Evolutionary conservation across 1,139 yeast genomes (phyloP).

Genomic region (Yarrowia galli): DNA sequence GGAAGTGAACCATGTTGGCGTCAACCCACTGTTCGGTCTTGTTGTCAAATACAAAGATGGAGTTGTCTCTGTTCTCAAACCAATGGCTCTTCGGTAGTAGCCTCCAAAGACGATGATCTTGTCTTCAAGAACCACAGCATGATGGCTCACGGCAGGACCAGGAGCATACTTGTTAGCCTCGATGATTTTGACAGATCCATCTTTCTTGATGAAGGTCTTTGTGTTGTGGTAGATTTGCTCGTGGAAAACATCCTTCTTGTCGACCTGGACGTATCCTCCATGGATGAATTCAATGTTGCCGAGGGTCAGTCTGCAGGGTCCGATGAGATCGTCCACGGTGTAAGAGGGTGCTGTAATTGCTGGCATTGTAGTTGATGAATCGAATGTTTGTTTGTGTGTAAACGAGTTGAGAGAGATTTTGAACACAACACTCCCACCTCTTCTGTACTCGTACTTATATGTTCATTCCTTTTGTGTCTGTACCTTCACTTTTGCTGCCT

Average conservation of each 20-base stretch:
- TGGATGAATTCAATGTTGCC: conserved; percentile 31
- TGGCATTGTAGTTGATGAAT: background rate
- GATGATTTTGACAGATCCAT: conserved; percentile 10
- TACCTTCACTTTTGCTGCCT: conserved; percentile 14
- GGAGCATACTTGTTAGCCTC: conserved; percentile 34
- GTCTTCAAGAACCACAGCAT: conserved; percentile 37
- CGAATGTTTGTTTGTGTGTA: background rate
- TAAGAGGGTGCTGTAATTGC: conserved; percentile 1
- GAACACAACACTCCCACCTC: too few species aligned
- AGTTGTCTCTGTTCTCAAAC: conserved; percentile 38
- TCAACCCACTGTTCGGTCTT: conserved; percentile 38
- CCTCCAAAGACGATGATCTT: conserved; percentile 37
- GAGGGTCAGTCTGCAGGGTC: conserved; percentile 32
- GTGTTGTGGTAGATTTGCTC: conserved; percentile 36
- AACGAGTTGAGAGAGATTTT: background rate
- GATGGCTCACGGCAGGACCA: conserved; percentile 34
- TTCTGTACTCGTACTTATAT: background rate
- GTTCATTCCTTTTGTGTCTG: background rate
- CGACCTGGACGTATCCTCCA: conserved; percentile 36
- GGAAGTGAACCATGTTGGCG: conserved; percentile 32
- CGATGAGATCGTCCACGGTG: conserved; percentile 32
- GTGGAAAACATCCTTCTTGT: conserved; percentile 33
- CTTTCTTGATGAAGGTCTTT: conserved; percentile 11
- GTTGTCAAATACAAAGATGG: conserved; percentile 37
- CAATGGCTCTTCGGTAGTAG: conserved; percentile 32